Evolutionary conservation across 495 filamentous ascomycete species (phyloP).

Genomic region (Aspergillus diversus): DNA sequence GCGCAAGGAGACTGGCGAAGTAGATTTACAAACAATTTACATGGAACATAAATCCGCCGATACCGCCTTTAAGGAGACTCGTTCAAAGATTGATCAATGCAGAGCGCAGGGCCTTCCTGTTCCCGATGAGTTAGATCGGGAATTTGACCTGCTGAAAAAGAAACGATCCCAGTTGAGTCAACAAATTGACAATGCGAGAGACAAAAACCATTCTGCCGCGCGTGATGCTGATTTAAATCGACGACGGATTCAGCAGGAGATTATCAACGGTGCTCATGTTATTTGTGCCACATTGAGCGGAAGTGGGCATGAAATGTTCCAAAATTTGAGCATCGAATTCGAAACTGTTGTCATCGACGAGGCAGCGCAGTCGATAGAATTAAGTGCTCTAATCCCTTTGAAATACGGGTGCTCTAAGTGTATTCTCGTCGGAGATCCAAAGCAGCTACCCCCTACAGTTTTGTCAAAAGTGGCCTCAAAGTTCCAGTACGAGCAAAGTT

Average conservation of each 20-base stretch:
- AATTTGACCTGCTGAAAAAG: conserved; percentile 76
- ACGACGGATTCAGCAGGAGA: conserved; percentile 82
- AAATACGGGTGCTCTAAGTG: conserved; percentile 98
- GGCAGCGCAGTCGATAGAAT: conserved; percentile 95
- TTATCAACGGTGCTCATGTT: conserved; percentile 86
- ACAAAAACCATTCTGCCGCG: conserved; percentile 73
- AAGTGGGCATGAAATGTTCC: conserved; percentile 97
- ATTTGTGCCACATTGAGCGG: conserved; percentile 95
- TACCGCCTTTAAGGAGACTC: conserved; percentile 65
- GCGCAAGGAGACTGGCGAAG: conserved; percentile 47
- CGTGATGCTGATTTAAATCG: conserved; percentile 85
- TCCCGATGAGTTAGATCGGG: conserved; percentile 67
- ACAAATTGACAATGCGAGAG: conserved; percentile 82
- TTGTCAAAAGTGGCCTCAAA: conserved; percentile 88
- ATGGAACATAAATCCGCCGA: conserved; percentile 80
- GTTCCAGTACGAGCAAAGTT: conserved; percentile 95
- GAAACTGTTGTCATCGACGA: conserved; percentile 99
- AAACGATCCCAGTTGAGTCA: conserved; percentile 75
- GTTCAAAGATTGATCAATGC: conserved; percentile 71
- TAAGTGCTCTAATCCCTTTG: conserved; percentile 93
- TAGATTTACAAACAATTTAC: conserved; percentile 76
- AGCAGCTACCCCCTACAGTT: conserved; percentile 94
- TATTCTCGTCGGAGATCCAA: conserved; percentile 95
- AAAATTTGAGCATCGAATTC: conserved; percentile 90
- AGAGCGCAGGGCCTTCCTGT: conserved; percentile 63